Base-by-base conservation (phyloP, 2,329 filamentous ascomycete genomes). In the Aspergillus melleus region DNA sequence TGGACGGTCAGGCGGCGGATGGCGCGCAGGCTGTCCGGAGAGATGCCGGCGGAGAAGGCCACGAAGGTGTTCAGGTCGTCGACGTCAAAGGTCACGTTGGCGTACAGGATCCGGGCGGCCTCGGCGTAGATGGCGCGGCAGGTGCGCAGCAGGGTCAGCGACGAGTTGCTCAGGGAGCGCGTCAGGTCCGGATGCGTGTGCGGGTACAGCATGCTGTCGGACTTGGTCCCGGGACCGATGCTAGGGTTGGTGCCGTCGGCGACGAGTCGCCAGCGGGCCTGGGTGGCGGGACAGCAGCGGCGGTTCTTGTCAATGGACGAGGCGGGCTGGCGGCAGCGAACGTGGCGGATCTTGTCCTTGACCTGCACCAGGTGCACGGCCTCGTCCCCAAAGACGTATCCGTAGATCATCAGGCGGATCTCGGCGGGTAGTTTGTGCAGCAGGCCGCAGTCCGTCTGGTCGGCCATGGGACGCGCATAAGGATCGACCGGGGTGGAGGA, bases 391-490 rank as follows among this genome's bases (percentile, higher is more conserved):
- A 78, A 77, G 61, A 74, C 72, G 57, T 75, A 71, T 6, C 61
- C 57, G 64, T 76, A 78, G 44, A 77, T 75, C 50, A 75, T 71
- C n/a, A 72, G 66, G 9, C 75, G 74, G 59, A 77, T 70, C 59
- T 78, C 76, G 0, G 71, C 59, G 2, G 76, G 76, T 0, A 77
- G 68, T 20, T 64, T 64, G 11, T 62, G 59, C 22, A 76, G 61
- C 32, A 74, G 65, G 1, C 54, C 22, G 55, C 64, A 65, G 12
- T 61, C 55, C 22, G 55, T 46, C 52, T 74, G 72, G 3, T 63
- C 60, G 52, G 58, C 57, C 53, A 65, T 58, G 46, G 61, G 55
- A 9, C 52, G 61, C 12, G 60, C 59, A 47, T 63, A 60, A 6
- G 62, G 64, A 51, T 71, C 60, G 49, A 67, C 56, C 26, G 49